Conservation (phyloP, 495 filamentous ascomycete species). For the Hypomontagnella monticulosa region DNA sequence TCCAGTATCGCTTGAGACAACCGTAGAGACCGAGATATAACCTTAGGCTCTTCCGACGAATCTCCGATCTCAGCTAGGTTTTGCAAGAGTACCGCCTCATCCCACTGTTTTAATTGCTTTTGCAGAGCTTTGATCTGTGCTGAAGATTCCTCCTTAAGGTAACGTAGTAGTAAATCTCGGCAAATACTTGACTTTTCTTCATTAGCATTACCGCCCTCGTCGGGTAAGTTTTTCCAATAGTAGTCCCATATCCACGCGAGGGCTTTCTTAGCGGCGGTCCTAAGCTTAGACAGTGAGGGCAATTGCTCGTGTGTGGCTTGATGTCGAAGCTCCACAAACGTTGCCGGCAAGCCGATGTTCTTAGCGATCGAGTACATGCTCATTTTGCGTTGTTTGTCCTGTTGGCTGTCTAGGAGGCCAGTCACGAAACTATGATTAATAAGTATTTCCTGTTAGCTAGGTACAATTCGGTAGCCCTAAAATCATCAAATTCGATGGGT, state of each 20-base stretch:
- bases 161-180: conserved; percentile 36
- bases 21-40: conserved; percentile 49
- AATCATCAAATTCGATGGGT: not conserved
- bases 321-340: conserved; percentile 90
- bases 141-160: conserved; percentile 37
- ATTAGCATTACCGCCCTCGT: conserved; percentile 4
- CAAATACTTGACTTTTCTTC: conserved; percentile 30
- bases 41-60: conserved; percentile 44
- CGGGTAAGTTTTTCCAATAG: conserved; percentile 74
- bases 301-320: conserved; percentile 89
- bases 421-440: conserved; percentile 79
- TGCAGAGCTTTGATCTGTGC: conserved; percentile 10
- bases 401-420: conserved; percentile 80
- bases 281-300: conserved; percentile 75
- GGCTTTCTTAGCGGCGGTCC: conserved; percentile 70
- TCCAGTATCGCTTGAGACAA: conserved; percentile 44
- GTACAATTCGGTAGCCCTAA: conserved; percentile 5
- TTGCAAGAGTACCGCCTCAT: conserved; percentile 39
- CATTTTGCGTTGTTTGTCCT: conserved; percentile 72
- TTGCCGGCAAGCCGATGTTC: conserved; percentile 77
- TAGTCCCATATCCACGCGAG: conserved; percentile 88
- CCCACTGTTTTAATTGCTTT: conserved; percentile 41
- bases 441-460: conserved; percentile 11
- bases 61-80: conserved; percentile 48
- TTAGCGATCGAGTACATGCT: conserved; percentile 86